These are phyloP conservation scores for Allodekkera sacchari DNA, from an alignment of 805 yeast species.

Conservation along the genomic window DNA sequence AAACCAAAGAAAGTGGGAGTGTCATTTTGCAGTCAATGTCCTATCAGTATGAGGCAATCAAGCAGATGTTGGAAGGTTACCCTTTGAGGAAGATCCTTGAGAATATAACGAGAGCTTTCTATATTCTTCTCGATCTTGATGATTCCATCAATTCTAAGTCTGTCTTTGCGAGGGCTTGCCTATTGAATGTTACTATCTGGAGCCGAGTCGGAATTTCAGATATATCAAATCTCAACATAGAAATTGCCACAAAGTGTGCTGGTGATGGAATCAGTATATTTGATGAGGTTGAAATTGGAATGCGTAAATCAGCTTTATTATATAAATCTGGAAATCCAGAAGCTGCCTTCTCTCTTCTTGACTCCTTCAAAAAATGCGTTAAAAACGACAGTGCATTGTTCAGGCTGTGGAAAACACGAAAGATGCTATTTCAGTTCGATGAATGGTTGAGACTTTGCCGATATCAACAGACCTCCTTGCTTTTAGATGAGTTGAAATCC, in stretches of 20 bases:
- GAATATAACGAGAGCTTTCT: conserved; percentile 48
- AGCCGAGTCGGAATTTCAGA: conserved; percentile 39
- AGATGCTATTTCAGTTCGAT: conserved; percentile 30
- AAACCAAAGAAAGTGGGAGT: conserved; percentile 41
- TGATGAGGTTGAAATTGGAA: conserved; percentile 31
- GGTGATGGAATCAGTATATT: conserved; percentile 24
- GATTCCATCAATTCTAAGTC: conserved; percentile 22
- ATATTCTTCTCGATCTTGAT: conserved; percentile 43
- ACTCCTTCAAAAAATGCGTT: conserved; percentile 21
- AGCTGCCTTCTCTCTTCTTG: conserved; percentile 28
- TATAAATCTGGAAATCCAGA: conserved; percentile 34
- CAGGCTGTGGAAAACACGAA: conserved; percentile 33
- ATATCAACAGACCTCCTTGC: conserved; percentile 24
- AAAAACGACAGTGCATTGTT: conserved; percentile 30
- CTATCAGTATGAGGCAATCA: conserved; percentile 55
- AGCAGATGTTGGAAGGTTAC: conserved; percentile 44
- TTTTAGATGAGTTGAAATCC: conserved; percentile 24
- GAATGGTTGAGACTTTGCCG: conserved; percentile 32
- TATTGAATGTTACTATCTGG: conserved; percentile 41
- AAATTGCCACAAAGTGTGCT: conserved; percentile 35
- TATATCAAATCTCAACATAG: conserved; percentile 39
- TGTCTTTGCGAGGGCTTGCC: conserved; percentile 34
- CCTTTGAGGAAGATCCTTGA: conserved; percentile 39
- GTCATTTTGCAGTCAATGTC: conserved; percentile 48
- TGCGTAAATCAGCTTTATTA: conserved; percentile 31